Evolutionary conservation across 1,284 basidiomycete species (phyloP), one percentile per base, ranked within the genome.

Genomic region (Inonotus hispidus): DNA sequence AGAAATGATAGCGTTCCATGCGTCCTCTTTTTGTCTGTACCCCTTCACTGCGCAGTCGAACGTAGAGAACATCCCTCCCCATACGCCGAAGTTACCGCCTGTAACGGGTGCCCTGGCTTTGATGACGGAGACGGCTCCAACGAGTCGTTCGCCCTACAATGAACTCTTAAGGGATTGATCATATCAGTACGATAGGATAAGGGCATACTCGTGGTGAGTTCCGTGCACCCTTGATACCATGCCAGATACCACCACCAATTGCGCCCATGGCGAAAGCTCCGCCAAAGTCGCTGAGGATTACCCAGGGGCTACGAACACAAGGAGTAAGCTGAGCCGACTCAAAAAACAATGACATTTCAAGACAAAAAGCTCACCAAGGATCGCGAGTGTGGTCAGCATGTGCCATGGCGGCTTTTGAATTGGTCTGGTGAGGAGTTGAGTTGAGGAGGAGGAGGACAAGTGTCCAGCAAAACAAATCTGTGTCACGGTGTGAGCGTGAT

Each of bases 1-100:
- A 52, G 96, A 94, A 60, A 97, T 91, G 71, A 99, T 98, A 46
- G 95, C 95, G 73, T 99, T 99, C 95, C 95, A 99, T 56, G 95
- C 92, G 75, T 99, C 97, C 76, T 99, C 97, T 75, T 99, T 99
- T 79, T 99, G 96, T 71, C 97, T 81, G 79, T 87, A 92, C 10
- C 95, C 95, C 76, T 99, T 98, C 66, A 99, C 92, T 1, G 94
- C 93, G 75, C 97, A 99, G 75, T 99, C 97, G 69, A 95, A 99
- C 25, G 93, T 91, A 38, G 93, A 96, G 73, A 95, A 96, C 85
- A 96, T 90, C 67, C 93, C 93, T 73, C 96, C 96, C 95, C 95
- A 98, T 19, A 98, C 88, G 70, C 95, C 95, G 73, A 98, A 98
- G 79, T 98, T 97, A 32, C 95, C 95, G 58, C 96, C 97, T 21